Conservation (phyloP, 805 yeast species). For the Monosporozyma aerobia region DNA sequence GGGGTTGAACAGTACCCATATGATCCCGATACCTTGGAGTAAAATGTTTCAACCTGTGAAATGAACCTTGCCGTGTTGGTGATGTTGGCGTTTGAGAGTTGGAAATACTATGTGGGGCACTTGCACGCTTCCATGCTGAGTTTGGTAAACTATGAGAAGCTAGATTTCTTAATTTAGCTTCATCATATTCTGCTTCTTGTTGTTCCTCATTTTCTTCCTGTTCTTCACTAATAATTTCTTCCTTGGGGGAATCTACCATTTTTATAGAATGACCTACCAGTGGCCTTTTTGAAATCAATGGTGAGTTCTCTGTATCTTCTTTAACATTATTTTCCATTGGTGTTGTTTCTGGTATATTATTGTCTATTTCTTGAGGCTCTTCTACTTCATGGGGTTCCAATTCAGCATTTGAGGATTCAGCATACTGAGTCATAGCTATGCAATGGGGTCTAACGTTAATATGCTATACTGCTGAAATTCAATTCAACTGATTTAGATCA, state of each 20-base stretch:
- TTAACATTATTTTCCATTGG: not conserved
- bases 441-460: not conserved
- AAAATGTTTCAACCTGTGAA: not conserved
- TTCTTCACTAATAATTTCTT: not conserved
- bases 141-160: constrained; percentile 27
- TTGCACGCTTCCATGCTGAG: constrained; percentile 10
- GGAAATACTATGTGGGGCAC: not conserved
- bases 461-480: not conserved
- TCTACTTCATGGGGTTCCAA: not conserved
- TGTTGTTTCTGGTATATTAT: not conserved
- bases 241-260: not conserved
- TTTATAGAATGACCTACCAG: not conserved
- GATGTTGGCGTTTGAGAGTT: not conserved
- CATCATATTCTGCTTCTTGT: constrained; percentile 12
- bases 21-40: not conserved
- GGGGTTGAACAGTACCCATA: not conserved
- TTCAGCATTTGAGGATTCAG: not conserved
- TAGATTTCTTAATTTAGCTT: constrained; percentile 24
- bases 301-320: not conserved
- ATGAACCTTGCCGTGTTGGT: not conserved
- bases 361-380: not conserved
- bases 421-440: not conserved
- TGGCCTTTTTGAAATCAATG: not conserved
- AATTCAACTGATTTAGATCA: not conserved
- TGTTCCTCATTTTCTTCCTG: not conserved